phyloP scores from a whole-genome alignment of 805 yeast genomes.

The Kodamaea hsintzibuensis region DNA sequence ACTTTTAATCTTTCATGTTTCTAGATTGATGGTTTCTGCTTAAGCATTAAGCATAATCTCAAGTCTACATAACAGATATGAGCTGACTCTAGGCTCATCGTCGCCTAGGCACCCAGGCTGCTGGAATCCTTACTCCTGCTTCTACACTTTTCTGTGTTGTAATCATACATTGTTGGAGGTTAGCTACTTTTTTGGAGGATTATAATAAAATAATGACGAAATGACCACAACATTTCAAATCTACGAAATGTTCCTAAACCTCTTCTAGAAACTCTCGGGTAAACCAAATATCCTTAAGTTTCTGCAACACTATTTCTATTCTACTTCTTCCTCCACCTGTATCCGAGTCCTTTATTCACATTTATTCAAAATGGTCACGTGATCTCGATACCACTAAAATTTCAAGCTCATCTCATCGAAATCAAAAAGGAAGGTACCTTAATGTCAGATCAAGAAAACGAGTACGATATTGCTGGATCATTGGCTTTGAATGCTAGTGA shows the following conservation, averaged over 20 bases:
- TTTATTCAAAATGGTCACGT: too few species aligned
- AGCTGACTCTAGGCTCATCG: neutral
- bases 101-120: neutral
- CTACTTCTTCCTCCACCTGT: too few species aligned
- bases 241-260: neutral
- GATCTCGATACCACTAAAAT: neutral
- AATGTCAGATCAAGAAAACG: conserved; percentile 9
- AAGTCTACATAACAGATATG: neutral
- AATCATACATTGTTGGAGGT: neutral
- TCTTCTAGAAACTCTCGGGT: neutral
- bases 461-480: conserved; percentile 7
- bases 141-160: neutral
- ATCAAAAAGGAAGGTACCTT: neutral
- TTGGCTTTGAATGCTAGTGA: conserved; percentile 8
- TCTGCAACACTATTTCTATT: neutral
- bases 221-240: neutral
- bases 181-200: neutral
- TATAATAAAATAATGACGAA: neutral
- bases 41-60: neutral
- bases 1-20: neutral
- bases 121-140: neutral
- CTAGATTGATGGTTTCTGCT: neutral
- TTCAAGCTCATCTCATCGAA: conserved; percentile 8
- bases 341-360: too few species aligned
- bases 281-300: neutral